Evolutionary conservation across 257 asterid species (phyloP).

Genomic region (Rehmannia glutinosa): DNA sequence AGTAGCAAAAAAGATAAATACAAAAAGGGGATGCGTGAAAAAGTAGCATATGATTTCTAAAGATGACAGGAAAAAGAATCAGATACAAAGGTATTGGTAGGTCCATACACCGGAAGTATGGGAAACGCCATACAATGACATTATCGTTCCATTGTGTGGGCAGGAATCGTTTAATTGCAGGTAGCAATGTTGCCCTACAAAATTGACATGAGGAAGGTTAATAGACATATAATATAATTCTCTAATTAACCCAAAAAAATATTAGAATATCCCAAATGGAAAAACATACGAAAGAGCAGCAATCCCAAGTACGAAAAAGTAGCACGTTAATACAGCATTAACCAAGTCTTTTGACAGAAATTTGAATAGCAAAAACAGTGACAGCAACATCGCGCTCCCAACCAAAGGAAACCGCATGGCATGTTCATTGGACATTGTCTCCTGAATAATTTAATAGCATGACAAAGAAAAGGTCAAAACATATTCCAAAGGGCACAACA

Average conservation of each 20-base stretch:
- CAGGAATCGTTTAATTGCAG: slow-evolving; percentile 64
- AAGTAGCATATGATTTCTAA: background rate
- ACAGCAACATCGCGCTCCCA: slow-evolving; percentile 95
- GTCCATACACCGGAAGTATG: slow-evolving; percentile 63
- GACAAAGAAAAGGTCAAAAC: background rate
- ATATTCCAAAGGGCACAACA: background rate
- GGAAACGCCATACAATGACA: slow-evolving; percentile 64
- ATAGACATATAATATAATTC: background rate
- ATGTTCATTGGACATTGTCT: slow-evolving; percentile 94
- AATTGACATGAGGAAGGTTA: slow-evolving; percentile 13
- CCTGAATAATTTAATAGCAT: slow-evolving; percentile 43
- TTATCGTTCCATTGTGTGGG: slow-evolving; percentile 84
- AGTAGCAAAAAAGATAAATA: background rate
- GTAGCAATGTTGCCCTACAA: slow-evolving; percentile 87
- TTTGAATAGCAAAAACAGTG: slow-evolving; percentile 90
- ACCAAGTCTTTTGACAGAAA: slow-evolving; percentile 98
- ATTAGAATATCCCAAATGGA: slow-evolving; percentile 19
- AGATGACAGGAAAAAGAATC: slow-evolving; percentile 4
- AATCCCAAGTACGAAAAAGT: slow-evolving; percentile 88
- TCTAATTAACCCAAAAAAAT: background rate
- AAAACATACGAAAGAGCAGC: slow-evolving; percentile 92
- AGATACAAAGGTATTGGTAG: slow-evolving; percentile 13
- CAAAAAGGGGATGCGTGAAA: background rate
- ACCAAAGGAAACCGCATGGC: slow-evolving; percentile 97
- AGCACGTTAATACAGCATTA: slow-evolving; percentile 90